Evolutionary conservation across 768 basidiomycete genomes (phyloP).

Genomic region (Leccinum disarticulatum): DNA sequence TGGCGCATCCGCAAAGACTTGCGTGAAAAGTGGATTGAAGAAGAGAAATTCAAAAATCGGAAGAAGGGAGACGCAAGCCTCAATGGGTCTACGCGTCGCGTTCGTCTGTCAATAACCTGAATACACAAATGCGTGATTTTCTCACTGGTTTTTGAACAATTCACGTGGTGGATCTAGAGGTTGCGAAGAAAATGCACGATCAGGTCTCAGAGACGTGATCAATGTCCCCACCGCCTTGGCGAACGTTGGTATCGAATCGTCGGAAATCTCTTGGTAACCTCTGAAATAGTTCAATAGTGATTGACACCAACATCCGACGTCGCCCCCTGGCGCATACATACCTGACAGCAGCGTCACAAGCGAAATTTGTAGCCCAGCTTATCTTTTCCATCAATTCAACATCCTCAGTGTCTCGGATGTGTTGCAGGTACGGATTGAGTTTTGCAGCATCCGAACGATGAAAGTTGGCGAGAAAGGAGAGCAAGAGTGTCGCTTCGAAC

Average conservation of each 20-base stretch:
- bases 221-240: constrained; percentile 52
- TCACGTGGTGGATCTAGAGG: constrained; percentile 50
- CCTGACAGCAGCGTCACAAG: constrained; percentile 51
- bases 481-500: constrained; percentile 58
- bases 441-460: constrained; percentile 72
- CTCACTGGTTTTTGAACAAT: constrained; percentile 58
- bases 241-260: constrained; percentile 53
- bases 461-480: constrained; percentile 67
- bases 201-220: constrained; percentile 52
- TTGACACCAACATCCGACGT: background rate
- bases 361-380: too few relatives aligned
- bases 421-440: constrained; percentile 63
- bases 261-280: constrained; percentile 53
- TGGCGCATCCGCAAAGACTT: constrained; percentile 44
- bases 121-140: background rate
- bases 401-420: constrained; percentile 49
- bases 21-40: constrained; percentile 48
- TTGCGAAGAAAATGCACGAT: constrained; percentile 49
- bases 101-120: background rate
- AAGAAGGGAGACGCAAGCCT: constrained; percentile 57
- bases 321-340: constrained; percentile 25
- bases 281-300: constrained; percentile 30
- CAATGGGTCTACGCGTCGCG: constrained; percentile 52
- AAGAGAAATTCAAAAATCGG: constrained; percentile 62
- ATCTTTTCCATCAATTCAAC: constrained; percentile 54